phyloP scores from a whole-genome alignment of 2,329 filamentous ascomycete species.

The Keithomyces neogunnii region DNA sequence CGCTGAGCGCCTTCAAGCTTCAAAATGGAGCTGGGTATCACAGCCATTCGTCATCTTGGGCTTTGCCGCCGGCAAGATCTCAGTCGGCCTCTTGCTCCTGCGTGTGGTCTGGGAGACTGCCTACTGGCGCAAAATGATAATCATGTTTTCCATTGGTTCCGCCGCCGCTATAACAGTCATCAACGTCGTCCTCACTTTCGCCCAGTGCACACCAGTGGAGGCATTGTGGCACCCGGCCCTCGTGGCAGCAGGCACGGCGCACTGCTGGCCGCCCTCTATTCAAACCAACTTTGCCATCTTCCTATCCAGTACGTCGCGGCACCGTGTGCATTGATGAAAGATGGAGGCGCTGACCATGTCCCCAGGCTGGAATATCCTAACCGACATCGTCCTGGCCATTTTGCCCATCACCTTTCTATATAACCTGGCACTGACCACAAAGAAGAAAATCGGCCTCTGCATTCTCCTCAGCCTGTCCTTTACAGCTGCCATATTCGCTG shows the following conservation, averaged over 20 bases:
- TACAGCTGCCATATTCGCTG: slow-evolving; percentile 2
- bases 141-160: not conserved
- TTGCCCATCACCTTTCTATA: slow-evolving; percentile 5
- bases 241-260: not conserved
- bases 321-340: not conserved
- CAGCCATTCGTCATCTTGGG: slow-evolving; percentile 6
- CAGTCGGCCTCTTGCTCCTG: slow-evolving; percentile 3
- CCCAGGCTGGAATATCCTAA: slow-evolving; percentile 5
- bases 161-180: not conserved
- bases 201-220: slow-evolving; percentile 3
- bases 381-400: slow-evolving; percentile 4
- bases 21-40: slow-evolving; percentile 4
- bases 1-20: not conserved
- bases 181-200: slow-evolving; percentile 2
- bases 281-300: slow-evolving; percentile 1
- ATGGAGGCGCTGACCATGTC: not conserved
- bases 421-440: not conserved
- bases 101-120: slow-evolving; percentile 4
- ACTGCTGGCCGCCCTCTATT: not conserved
- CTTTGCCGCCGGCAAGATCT: slow-evolving; percentile 6
- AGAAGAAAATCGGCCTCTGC: slow-evolving; percentile 5
- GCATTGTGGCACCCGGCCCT: slow-evolving; percentile 3
- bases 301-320: slow-evolving; percentile 2
- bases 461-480: slow-evolving; percentile 1
- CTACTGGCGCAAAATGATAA: slow-evolving; percentile 5